Percentiles rank a stretch among this genome's conserved stretches.
Conservation (phyloP, 73 alveolate species). For the Stentor coeruleus region DNA sequence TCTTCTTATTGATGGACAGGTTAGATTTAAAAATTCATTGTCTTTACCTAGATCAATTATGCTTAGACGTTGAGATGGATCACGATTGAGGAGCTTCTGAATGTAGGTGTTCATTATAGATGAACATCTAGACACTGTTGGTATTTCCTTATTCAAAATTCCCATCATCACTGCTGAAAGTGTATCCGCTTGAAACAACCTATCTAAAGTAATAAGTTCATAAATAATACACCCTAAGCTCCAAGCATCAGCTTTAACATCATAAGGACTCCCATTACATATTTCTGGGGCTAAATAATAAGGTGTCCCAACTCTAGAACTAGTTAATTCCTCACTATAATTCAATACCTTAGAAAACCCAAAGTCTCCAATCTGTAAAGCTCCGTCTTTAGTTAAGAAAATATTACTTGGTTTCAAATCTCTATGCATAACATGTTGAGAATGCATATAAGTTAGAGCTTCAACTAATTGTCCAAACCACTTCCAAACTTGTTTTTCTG, state of each 20-base stretch:
- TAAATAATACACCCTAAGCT: slow-evolving; percentile 78
- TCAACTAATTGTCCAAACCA: slow-evolving; percentile 51
- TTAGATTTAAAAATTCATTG: not conserved
- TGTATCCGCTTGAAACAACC: slow-evolving; percentile 80
- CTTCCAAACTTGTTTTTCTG: slow-evolving; percentile 65
- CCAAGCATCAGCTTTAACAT: slow-evolving; percentile 80
- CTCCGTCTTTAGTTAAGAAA: slow-evolving; percentile 47
- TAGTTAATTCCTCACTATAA: slow-evolving; percentile 37
- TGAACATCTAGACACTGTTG: too few species aligned
- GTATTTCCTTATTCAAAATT: slow-evolving; percentile 38
- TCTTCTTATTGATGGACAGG: too few species aligned
- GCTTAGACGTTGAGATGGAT: too few species aligned
- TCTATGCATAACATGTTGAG: slow-evolving; percentile 54
- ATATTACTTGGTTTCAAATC: slow-evolving; percentile 63
- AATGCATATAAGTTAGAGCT: slow-evolving; percentile 57
- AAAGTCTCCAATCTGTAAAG: slow-evolving; percentile 55
- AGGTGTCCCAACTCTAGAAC: slow-evolving; percentile 65
- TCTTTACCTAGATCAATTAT: not conserved
- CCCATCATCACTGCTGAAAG: slow-evolving; percentile 57
- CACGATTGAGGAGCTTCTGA: not conserved
- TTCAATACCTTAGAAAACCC: slow-evolving; percentile 60
- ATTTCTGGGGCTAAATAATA: slow-evolving; percentile 86
- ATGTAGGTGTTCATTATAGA: not conserved
- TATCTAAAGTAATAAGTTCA: slow-evolving; percentile 70
- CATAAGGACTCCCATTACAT: slow-evolving; percentile 54